These are phyloP conservation scores for Alternaria sp. DNA, from an alignment of 2,329 filamentous ascomycete species.

Conservation along the genomic window DNA sequence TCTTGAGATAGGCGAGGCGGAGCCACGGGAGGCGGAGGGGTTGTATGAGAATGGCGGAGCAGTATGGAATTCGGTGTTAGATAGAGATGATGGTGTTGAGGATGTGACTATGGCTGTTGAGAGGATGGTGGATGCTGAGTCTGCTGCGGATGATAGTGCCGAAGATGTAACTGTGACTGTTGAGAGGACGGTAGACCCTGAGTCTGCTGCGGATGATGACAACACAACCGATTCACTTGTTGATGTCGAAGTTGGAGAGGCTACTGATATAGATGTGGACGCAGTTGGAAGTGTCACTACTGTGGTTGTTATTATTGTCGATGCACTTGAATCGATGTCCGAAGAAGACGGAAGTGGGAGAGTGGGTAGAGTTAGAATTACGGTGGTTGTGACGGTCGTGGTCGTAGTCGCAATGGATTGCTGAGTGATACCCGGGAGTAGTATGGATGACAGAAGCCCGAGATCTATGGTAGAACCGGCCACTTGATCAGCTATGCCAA, in stretches of 20 bases:
- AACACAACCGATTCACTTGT: not conserved
- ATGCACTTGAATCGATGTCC: not conserved
- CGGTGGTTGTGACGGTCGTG: not conserved
- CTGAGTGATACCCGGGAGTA: slow-evolving; percentile 4
- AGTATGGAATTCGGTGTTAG: slow-evolving; percentile 4
- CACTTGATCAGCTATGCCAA: slow-evolving; percentile 1
- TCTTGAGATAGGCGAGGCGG: slow-evolving; percentile 16
- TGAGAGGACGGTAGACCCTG: not conserved
- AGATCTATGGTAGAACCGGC: slow-evolving; percentile 11
- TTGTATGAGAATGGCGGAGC: slow-evolving; percentile 15
- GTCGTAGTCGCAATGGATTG: not conserved
- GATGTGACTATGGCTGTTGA: not conserved
- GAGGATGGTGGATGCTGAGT: not conserved
- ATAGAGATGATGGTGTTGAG: slow-evolving; percentile 1
- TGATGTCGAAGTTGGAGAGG: not conserved
- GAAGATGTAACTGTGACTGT: too few species aligned
- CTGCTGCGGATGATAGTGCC: not conserved
- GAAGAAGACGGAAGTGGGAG: not conserved
- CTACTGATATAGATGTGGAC: not conserved
- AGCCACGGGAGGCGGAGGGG: slow-evolving; percentile 16
- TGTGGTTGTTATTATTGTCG: not conserved
- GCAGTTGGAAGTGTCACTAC: not conserved
- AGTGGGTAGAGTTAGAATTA: not conserved
- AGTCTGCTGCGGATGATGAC: not conserved
- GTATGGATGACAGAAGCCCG: slow-evolving; percentile 13